A percentile compares a stretch with the other conserved stretches of the same genome.
Conservation (phyloP, 306 rosid species). For the Prunus mira region DNA sequence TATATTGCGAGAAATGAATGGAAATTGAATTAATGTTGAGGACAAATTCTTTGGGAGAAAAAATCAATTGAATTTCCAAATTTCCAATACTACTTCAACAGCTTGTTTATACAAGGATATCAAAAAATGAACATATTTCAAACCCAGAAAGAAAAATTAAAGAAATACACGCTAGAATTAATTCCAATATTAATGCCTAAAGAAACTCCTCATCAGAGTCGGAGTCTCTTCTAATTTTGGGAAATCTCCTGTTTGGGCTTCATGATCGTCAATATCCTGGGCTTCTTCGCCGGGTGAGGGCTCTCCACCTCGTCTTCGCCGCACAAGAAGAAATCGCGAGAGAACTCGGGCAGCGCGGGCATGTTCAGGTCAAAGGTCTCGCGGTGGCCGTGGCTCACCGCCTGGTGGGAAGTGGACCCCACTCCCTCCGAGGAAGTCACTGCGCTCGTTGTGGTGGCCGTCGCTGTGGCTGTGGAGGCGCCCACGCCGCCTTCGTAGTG, state of each 20-base stretch:
- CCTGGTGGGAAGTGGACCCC: conserved; percentile 65
- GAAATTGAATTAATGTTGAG: not conserved
- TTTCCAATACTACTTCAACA: conserved; percentile 28
- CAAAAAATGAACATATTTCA: not conserved
- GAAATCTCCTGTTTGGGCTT: conserved; percentile 48
- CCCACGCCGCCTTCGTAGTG: conserved; percentile 79
- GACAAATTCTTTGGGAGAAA: not conserved
- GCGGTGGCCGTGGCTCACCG: conserved; percentile 46
- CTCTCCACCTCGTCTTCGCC: conserved; percentile 91
- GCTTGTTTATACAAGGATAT: conserved; percentile 36
- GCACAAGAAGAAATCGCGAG: conserved; percentile 32
- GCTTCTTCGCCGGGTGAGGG: conserved; percentile 74
- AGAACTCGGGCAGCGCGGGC: conserved; percentile 73
- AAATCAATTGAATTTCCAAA: conserved; percentile 32
- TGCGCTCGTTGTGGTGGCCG: conserved; percentile 33
- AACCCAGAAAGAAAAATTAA: not conserved
- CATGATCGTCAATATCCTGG: conserved; percentile 42
- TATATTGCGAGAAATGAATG: too few relatives aligned
- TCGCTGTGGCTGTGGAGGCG: conserved; percentile 25
- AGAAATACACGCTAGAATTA: not conserved
- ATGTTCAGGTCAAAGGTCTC: conserved; percentile 80
- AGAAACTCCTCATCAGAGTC: not conserved
- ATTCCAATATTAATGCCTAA: not conserved
- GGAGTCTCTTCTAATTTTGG: conserved; percentile 10
- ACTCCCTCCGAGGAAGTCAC: conserved; percentile 78